Percentiles rank a stretch among this genome's conserved stretches.
These are phyloP conservation scores for Turnera subulata DNA, from an alignment of 345 rosid genomes.

Conservation along the genomic window DNA sequence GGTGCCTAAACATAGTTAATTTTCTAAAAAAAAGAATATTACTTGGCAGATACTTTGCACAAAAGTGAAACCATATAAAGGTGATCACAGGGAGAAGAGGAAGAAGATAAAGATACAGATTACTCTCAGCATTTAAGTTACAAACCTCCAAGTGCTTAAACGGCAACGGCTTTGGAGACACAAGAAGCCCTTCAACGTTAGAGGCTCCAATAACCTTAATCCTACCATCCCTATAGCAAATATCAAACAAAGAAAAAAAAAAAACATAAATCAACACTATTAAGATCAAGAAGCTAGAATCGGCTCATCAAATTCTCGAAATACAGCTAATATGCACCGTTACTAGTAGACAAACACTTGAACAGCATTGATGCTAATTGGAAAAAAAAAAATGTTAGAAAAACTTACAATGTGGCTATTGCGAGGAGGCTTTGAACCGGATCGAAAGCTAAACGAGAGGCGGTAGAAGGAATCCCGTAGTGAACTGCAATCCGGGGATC, in stretches of 20 bases:
- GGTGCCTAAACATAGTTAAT: neutral
- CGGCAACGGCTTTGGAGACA: conserved; percentile 14
- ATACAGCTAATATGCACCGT: no score
- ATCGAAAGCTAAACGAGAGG: conserved; percentile 26
- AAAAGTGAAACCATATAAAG: no score
- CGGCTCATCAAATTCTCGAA: no score
- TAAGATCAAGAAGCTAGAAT: neutral
- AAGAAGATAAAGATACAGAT: neutral
- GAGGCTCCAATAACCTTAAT: conserved; percentile 27
- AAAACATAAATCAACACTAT: neutral
- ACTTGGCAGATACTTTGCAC: neutral
- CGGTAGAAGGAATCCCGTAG: conserved; percentile 28
- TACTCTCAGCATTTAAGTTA: neutral
- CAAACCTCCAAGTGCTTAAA: conserved; percentile 27
- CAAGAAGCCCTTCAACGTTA: conserved; percentile 25
- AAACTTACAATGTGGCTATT: conserved; percentile 25
- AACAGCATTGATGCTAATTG: neutral
- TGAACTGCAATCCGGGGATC: conserved; percentile 19
- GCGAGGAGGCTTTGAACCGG: conserved; percentile 29
- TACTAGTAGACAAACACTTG: neutral
- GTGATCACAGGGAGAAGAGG: no score
- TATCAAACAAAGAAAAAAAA: neutral
- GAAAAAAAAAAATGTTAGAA: neutral
- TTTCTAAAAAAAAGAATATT: neutral
- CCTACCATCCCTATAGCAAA: conserved; percentile 24